Conservation (phyloP, 2,329 filamentous ascomycete species). For the Chrysoporthe deuterocubensis region DNA sequence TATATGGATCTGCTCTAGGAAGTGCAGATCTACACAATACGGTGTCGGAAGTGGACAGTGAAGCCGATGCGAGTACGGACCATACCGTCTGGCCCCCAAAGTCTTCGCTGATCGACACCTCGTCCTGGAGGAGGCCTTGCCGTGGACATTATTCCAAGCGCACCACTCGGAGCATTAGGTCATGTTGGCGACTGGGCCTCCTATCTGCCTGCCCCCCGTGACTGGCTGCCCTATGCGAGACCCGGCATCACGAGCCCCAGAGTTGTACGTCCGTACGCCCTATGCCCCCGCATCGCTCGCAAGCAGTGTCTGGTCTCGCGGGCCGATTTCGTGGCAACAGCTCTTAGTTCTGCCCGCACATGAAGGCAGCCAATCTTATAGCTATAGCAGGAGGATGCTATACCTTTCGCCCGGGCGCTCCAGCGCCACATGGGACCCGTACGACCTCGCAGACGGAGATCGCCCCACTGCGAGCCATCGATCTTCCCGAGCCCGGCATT, state of each 20-base stretch:
- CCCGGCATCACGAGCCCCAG: background rate
- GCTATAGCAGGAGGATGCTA: slow-evolving; percentile 5
- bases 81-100: background rate
- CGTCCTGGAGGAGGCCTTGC: too few relatives aligned
- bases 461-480: slow-evolving; percentile 18
- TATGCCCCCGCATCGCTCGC: background rate
- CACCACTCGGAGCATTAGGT: background rate
- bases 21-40: background rate
- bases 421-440: background rate
- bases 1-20: background rate
- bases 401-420: slow-evolving; percentile 1
- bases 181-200: background rate
- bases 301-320: background rate
- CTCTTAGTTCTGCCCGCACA: background rate
- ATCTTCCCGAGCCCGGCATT: slow-evolving; percentile 24
- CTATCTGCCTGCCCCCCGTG: too few relatives aligned
- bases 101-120: background rate
- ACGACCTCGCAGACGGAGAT: slow-evolving; percentile 14
- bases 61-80: background rate
- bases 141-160: background rate
- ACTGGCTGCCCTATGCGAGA: background rate
- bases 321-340: background rate
- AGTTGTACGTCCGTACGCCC: too few relatives aligned
- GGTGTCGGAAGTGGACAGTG: background rate
- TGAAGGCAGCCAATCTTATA: background rate